Percentiles rank a stretch among this genome's conserved stretches.
These are phyloP conservation scores for Staphylotrichum longicolle DNA, from an alignment of 495 filamentous ascomycete species.

Conservation along the genomic window DNA sequence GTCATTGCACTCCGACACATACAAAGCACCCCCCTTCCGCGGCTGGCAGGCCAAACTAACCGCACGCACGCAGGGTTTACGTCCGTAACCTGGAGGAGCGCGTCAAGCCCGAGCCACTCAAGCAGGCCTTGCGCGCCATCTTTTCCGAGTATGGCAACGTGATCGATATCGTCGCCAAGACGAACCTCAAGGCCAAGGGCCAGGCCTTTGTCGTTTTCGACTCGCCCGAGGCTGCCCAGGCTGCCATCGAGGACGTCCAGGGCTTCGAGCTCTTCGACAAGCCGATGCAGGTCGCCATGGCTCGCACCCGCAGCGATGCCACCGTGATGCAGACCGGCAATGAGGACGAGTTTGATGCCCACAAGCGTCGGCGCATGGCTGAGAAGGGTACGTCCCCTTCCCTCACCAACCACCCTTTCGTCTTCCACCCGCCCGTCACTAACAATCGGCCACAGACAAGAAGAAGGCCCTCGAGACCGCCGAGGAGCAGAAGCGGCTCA, in stretches of 20 bases:
- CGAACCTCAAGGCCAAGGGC: conserved; percentile 85
- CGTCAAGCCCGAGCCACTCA: conserved; percentile 77
- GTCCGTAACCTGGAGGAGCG: conserved; percentile 92
- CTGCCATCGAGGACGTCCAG: conserved; percentile 85
- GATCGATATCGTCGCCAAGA: conserved; percentile 90
- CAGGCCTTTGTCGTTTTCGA: conserved; percentile 98
- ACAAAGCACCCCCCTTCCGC: conserved; percentile 32
- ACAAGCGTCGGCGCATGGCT: conserved; percentile 80
- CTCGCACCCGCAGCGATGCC: conserved; percentile 82
- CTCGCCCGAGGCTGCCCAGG: conserved; percentile 65
- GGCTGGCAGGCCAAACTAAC: conserved; percentile 19
- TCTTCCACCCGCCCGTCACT: not conserved
- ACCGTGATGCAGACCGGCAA: conserved; percentile 71
- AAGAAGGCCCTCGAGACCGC: conserved; percentile 84
- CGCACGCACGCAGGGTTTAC: conserved; percentile 51
- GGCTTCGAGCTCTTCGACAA: conserved; percentile 94
- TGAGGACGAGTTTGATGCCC: conserved; percentile 78
- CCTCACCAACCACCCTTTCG: not conserved
- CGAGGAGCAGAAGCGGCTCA: conserved; percentile 79
- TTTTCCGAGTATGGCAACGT: conserved; percentile 91
- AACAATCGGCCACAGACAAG: conserved; percentile 59
- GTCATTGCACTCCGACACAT: conserved; percentile 66
- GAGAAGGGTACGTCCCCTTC: conserved; percentile 71
- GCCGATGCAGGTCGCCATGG: conserved; percentile 84
- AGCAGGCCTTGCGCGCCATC: conserved; percentile 68